Evolutionary conservation across 1,139 yeast species (phyloP), one percentile per base, ranked within the genome.

Genomic region (Yamadazyma atmosphaerica): DNA sequence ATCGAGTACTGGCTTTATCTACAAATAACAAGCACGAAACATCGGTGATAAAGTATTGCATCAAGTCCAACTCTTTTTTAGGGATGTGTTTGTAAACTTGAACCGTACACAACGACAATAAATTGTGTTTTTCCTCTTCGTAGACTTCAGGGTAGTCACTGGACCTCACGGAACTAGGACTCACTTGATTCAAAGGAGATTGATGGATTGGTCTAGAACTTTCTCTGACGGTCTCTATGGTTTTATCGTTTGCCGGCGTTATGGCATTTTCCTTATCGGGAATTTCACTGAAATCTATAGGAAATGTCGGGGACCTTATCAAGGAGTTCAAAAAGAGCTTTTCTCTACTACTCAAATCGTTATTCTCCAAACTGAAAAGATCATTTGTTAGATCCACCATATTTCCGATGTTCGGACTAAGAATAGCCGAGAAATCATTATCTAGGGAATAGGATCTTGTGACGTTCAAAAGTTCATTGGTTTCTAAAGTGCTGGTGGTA

Each of bases 1-100:
- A 53, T 15, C 45, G 36, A 17, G 53, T 50, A 22, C 55, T 45
- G 17, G 58, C 47, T 32, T 51, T 49, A 34, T 53, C 57, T 6
- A 45, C 55, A 37, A 53, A 53, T 13, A 54, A 35, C 4, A 52
- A 33, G 19, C 46, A 35, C 4, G 55, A 47, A 3, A 54, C 55
- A 22, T 52, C 51, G 15, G 44, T 44, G 14, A 54, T 50, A 35
- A 54, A 54, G 35, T 49, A 52, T 22, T 36, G 35, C 15, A 54
- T 23, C 7, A 54, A 40, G 14, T 43, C 50, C 11, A 44, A 18
- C 22, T 53, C 54, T 31, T 39, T 40, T 4, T 30, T 27, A 2
- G 47, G 43, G 8, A 52, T 35, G 11, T 30, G 13, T 21, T 33
- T 25, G 13, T 17, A 35, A 17, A n/a, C n/a, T 1, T 37, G 22